Conservation (phyloP, 306 rosid species). For the Cyclanthera cordifolia region DNA sequence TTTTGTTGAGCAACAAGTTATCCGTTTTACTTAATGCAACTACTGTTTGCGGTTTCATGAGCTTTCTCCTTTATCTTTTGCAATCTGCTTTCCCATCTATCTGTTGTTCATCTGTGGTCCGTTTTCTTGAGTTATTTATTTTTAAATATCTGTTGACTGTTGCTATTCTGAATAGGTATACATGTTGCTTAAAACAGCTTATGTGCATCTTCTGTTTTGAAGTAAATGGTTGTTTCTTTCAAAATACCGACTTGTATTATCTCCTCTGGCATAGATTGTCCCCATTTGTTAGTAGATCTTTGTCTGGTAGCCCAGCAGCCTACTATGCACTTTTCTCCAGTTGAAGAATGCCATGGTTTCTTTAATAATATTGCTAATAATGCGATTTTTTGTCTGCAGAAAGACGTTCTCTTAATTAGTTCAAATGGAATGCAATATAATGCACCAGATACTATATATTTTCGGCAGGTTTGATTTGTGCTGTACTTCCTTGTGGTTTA, state of each 20-base stretch:
- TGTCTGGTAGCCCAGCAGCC: not conserved
- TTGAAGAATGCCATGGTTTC: not conserved
- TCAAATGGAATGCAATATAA: constrained; percentile 70
- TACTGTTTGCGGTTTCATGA: not conserved
- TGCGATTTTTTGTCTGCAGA: constrained; percentile 28
- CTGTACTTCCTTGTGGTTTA: not conserved
- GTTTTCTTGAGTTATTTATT: not conserved
- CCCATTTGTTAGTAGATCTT: not conserved
- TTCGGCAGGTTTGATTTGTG: constrained; percentile 45
- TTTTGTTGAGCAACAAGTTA: not conserved
- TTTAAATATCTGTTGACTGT: not conserved
- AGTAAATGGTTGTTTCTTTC: not conserved
- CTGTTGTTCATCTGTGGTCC: not conserved
- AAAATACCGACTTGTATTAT: not conserved
- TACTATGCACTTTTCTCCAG: not conserved
- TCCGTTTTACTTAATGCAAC: not conserved
- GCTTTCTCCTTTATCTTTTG: not conserved
- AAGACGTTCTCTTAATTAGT: constrained; percentile 47
- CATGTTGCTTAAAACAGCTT: not conserved
- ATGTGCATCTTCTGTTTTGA: not conserved
- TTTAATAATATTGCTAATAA: constrained; percentile 11
- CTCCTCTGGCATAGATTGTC: not conserved
- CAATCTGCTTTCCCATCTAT: not conserved
- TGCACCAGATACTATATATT: constrained; percentile 57
- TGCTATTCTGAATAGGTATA: not conserved